Percentiles rank a stretch among this genome's conserved stretches.
Evolutionary conservation across 495 filamentous ascomycete species (phyloP).

Genomic region (Hypomontagnella monticulosa): DNA sequence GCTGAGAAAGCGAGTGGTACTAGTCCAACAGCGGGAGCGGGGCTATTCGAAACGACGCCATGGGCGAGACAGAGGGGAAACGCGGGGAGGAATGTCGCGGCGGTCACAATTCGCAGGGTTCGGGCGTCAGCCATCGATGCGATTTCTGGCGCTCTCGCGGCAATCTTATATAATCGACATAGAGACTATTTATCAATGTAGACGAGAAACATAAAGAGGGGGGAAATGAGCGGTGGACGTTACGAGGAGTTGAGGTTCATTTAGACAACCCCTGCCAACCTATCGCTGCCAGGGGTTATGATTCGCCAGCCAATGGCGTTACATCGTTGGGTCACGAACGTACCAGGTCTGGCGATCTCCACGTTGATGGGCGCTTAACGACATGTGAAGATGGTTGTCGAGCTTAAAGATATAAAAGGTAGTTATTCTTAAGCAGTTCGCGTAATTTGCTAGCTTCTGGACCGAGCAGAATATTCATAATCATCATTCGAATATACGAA

Average conservation of each 20-base stretch:
- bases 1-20: conserved; percentile 53
- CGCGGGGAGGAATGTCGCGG: conserved; percentile 62
- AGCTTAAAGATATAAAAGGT: not conserved
- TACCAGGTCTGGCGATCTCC: conserved; percentile 17
- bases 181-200: not conserved
- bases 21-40: conserved; percentile 53
- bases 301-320: conserved; percentile 33
- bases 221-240: not conserved
- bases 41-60: conserved; percentile 50
- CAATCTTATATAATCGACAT: conserved; percentile 5
- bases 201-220: not conserved
- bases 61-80: conserved; percentile 58
- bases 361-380: not conserved
- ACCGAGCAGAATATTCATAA: no score
- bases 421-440: not conserved
- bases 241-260: conserved; percentile 28
- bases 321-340: conserved; percentile 23
- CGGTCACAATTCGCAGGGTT: conserved; percentile 52
- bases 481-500: no score
- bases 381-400: not conserved
- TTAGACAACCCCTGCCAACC: conserved; percentile 21
- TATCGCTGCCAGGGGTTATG: conserved; percentile 30
- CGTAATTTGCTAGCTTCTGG: no score
- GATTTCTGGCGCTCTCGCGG: conserved; percentile 3
- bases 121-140: conserved; percentile 32